Percentiles rank a stretch among this genome's conserved stretches.
These are phyloP conservation scores for Chimonanthus salicifolius DNA, from an alignment of 164 flowering plant species.

Conservation along the genomic window DNA sequence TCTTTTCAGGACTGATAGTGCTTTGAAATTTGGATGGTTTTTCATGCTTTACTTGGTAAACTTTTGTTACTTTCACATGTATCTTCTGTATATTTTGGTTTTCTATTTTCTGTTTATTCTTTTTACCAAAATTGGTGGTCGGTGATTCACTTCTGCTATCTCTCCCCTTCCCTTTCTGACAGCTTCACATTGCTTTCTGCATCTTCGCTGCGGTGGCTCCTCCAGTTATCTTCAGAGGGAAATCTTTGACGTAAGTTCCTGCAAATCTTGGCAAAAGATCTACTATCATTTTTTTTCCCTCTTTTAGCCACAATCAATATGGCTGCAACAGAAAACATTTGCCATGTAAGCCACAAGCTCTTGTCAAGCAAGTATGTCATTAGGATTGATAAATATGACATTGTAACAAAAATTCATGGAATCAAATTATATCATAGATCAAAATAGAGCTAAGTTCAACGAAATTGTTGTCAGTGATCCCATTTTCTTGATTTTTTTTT, in stretches of 20 bases:
- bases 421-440: no score
- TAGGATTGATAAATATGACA: no score
- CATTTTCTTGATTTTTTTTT: no score
- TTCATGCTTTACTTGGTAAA: conserved; percentile 68
- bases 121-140: background rate
- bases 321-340: no score
- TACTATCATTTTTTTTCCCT: background rate
- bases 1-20: conserved; percentile 80
- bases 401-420: no score
- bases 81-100: background rate
- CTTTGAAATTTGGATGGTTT: conserved; percentile 83
- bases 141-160: conserved; percentile 1
- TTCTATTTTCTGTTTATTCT: background rate
- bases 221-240: conserved; percentile 80
- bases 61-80: background rate
- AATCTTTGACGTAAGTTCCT: conserved; percentile 79
- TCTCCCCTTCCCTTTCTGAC: conserved; percentile 17
- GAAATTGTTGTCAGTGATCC: no score
- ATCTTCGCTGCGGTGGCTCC: conserved; percentile 89
- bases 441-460: no score
- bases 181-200: conserved; percentile 83
- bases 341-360: no score
- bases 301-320: background rate
- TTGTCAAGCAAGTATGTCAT: no score
- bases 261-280: background rate